A percentile compares a stretch with the other conserved stretches of the same genome.
Evolutionary conservation across 2,329 filamentous ascomycete genomes (phyloP).

Genomic region (Trichophyton schoenleinii): DNA sequence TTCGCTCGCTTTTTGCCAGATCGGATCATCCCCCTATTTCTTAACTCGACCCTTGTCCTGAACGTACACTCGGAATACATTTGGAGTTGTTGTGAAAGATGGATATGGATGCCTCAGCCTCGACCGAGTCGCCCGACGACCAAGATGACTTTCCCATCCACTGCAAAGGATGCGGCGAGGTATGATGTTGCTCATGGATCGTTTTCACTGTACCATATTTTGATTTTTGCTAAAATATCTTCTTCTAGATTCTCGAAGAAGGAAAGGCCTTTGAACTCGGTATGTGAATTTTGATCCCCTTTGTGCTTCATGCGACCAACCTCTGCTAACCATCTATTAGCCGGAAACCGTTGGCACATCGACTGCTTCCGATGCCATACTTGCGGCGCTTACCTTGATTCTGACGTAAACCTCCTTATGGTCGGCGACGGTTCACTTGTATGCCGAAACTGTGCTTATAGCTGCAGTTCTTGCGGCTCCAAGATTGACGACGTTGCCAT

Average conservation of each 20-base stretch:
- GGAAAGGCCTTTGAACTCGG: slow-evolving; percentile 96
- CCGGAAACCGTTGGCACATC: slow-evolving; percentile 95
- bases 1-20: background rate
- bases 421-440: slow-evolving; percentile 96
- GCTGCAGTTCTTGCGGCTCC: slow-evolving; percentile 88
- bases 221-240: slow-evolving; percentile 5
- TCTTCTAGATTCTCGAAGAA: slow-evolving; percentile 77
- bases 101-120: slow-evolving; percentile 4
- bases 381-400: slow-evolving; percentile 89
- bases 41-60: background rate
- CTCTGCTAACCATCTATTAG: slow-evolving; percentile 36
- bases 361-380: slow-evolving; percentile 98
- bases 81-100: background rate
- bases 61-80: background rate
- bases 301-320: slow-evolving; percentile 12
- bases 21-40: background rate
- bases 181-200: slow-evolving; percentile 30
- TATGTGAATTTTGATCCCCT: slow-evolving; percentile 36
- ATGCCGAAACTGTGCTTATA: slow-evolving; percentile 99
- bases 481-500: slow-evolving; percentile 98
- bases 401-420: slow-evolving; percentile 90
- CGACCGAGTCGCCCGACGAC: slow-evolving; percentile 47
- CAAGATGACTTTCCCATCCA: slow-evolving; percentile 68
- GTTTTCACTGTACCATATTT: slow-evolving; percentile 10
- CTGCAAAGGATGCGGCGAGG: slow-evolving; percentile 88